These are phyloP conservation scores for Cordyceps fumosorosea DNA, from an alignment of 2,329 filamentous ascomycete genomes.

Conservation along the genomic window DNA sequence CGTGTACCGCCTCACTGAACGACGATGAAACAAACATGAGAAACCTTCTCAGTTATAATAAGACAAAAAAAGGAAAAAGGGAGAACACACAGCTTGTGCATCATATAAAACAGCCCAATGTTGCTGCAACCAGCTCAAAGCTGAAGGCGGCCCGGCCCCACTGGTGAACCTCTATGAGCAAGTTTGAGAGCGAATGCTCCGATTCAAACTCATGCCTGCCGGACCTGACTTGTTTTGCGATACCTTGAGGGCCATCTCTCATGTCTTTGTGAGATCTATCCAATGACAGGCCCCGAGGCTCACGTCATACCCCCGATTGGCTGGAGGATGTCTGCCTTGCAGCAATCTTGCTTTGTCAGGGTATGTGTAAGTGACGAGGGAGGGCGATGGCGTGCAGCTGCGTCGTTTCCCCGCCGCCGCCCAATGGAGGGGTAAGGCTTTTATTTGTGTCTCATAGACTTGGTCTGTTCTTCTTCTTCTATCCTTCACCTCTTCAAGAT, in stretches of 20 bases:
- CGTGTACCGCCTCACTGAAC: background rate
- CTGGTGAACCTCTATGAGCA: slow-evolving; percentile 23
- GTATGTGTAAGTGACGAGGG: slow-evolving; percentile 4
- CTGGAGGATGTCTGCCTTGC: background rate
- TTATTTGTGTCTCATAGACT: background rate
- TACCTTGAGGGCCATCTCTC: background rate
- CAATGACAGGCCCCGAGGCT: background rate
- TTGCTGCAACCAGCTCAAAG: background rate
- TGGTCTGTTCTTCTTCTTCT: background rate
- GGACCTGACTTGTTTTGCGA: background rate
- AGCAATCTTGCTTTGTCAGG: background rate
- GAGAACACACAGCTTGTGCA: background rate
- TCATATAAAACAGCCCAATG: background rate
- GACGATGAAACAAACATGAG: background rate
- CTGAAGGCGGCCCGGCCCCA: background rate
- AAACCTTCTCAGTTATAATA: background rate
- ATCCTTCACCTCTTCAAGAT: background rate
- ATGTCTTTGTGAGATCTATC: background rate
- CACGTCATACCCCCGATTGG: background rate
- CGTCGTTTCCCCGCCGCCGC: slow-evolving; percentile 1
- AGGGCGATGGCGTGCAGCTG: slow-evolving; percentile 5
- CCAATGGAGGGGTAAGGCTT: background rate
- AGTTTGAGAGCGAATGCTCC: slow-evolving; percentile 29
- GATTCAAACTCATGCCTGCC: background rate
- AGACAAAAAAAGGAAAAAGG: background rate